Evolutionary conservation across 1,284 basidiomycete genomes (phyloP), one percentile per base, ranked within the genome.

Genomic region (Leccinum pallidistipes): DNA sequence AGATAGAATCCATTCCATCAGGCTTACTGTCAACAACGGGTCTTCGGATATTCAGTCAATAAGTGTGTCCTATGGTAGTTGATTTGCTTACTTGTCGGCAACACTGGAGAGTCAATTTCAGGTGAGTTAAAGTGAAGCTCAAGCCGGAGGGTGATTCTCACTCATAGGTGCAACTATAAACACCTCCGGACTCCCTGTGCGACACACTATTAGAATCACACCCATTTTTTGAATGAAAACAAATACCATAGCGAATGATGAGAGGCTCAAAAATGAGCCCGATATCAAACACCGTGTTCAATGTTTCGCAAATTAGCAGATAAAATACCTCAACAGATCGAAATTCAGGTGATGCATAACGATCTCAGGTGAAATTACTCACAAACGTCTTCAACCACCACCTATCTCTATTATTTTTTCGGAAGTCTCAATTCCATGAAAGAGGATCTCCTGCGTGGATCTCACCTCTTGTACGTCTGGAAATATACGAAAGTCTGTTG

Each of bases 241-340:
- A 11, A 18, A 43, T 66, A 79, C 81, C 80, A 56, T 77, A 81
- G 43, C 76, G 66, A 29, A 75, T 51, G 36, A 82, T 40, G 9
- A 83, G 72, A 9, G 81, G 80, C 61, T 83, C 74, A 54, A 79
- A 83, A 64, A 83, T 76, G 69, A 82, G 74, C 5, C 70, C 76
- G 52, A 80, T 78, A 63, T 82, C 77, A 60, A 76, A 78, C 6
- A 58, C 75, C 5, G 78, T 80, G 63, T 81, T 82, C 5, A 76
- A 58, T 0, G 80, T 79, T 59, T 83, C 82, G 21, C 77, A 64
- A 24, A 79, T 53, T 54, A 83, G 77, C 3, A 83, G 67, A 64
- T 78, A 79, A 11, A 74, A 53, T 2, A 82, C 76, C 80, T 81
- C 29, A 12, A 51, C 16, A 6, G 6, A 51, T 21, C 9, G 6